A percentile compares a stretch with the other conserved stretches of the same genome.
Evolutionary conservation across 2,329 filamentous ascomycete species (phyloP).

Genomic region (Fusarium gaditjirri): DNA sequence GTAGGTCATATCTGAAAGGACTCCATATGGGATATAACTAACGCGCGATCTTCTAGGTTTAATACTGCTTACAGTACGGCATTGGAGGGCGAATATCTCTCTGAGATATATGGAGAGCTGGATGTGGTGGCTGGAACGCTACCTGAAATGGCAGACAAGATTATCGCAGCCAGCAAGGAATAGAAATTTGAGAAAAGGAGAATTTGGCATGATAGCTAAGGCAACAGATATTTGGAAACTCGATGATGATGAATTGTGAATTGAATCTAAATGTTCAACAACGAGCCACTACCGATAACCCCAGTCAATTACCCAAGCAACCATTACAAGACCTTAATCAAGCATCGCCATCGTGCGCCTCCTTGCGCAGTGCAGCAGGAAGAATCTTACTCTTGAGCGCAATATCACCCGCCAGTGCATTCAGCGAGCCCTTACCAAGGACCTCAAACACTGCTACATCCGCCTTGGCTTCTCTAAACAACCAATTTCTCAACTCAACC

Average conservation of each 20-base stretch:
- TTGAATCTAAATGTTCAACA: too few species aligned
- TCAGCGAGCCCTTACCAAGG: not conserved
- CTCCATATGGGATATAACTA: too few species aligned
- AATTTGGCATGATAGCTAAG: too few species aligned
- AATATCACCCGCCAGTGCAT: not conserved
- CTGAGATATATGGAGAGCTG: not conserved
- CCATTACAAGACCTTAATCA: not conserved
- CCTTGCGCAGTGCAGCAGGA: not conserved
- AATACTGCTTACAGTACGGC: not conserved
- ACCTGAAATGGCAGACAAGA: not conserved
- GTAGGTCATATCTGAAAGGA: not conserved
- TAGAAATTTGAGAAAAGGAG: not conserved
- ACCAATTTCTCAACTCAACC: not conserved
- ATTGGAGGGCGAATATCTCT: not conserved
- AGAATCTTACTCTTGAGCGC: not conserved
- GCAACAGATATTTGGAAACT: too few species aligned
- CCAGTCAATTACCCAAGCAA: not conserved
- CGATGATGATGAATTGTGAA: accelerated
- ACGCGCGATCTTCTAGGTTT: not conserved
- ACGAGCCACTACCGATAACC: not conserved
- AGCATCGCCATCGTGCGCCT: not conserved
- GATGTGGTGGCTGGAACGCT: not conserved
- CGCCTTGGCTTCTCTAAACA: not conserved
- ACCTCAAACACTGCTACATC: not conserved
- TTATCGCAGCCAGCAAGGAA: not conserved